Base-by-base conservation (phyloP, 305 asterid species). In the Fraxinus angustifolia region DNA sequence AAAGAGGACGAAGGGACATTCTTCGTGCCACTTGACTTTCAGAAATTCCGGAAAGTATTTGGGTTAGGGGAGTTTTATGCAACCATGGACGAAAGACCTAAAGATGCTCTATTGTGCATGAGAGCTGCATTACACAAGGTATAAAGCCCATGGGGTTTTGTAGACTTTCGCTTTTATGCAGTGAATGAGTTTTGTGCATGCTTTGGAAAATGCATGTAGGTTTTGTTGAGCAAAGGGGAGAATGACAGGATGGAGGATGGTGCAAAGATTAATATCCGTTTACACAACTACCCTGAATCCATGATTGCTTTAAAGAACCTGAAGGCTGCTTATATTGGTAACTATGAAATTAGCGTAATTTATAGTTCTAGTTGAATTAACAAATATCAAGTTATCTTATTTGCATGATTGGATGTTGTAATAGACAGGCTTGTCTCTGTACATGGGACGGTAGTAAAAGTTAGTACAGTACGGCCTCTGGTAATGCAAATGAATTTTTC, bases 301-400 rank as follows among this genome's bases (percentile, higher is more conserved):
- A 81, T 90, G 94, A 90, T 94, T 86, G 97, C 97, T 79, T 82
- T 96, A 88, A 96, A 94, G 94, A 93, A 94, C 86, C 95, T 96
- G 75, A 96, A 96, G 91, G 99, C 99, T 78, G 98, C 99, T 84
- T 96, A 94, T 87, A 96, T 96, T 81, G 98, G 98, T 95, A 91
- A 80, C 58, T 73, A 11, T 78, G 78, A 79, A 60, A 73, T 77
- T 38, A 58, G 56, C 36, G 33, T 73, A 14, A 71, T 10, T 82
- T 35, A 38, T 71, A 50, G 79, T 78, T 65, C 58, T 74, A 19
- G 35, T 81, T 50, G 73, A 75, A 67, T 67, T 30, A 67, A 16
- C 75, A 31, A 70, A 70, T 31, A 70, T 70, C 75, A 70, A 70
- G 75, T 16, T 70, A 30, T 31, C 75, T 75, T 82, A 34, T 67